These are phyloP conservation scores for Globisporangium perplexum DNA, from an alignment of 352 stramenopile species.

Conservation along the genomic window DNA sequence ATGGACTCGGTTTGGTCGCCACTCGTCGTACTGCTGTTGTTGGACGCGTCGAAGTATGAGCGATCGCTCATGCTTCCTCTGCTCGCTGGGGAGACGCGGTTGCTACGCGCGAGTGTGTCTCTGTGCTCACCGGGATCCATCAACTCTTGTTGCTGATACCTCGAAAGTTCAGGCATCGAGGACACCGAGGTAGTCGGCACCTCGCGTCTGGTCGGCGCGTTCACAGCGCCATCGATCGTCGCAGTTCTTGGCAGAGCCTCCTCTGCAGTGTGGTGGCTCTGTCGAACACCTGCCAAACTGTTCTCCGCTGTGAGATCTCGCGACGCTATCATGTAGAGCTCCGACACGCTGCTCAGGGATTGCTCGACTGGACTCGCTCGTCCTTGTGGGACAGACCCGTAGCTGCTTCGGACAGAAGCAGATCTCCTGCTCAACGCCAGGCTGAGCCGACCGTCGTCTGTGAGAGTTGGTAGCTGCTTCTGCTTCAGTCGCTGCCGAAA, in stretches of 20 bases:
- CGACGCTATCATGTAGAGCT: slow-evolving; percentile 29
- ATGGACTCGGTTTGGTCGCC: background rate
- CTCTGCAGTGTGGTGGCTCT: background rate
- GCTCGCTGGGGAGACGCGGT: background rate
- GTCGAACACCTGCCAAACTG: background rate
- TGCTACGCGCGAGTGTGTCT: background rate
- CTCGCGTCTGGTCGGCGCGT: background rate
- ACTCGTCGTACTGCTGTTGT: background rate
- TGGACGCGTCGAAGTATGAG: slow-evolving; percentile 17
- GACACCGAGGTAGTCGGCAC: background rate
- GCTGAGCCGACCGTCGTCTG: slow-evolving; percentile 26
- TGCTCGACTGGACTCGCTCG: slow-evolving; percentile 13
- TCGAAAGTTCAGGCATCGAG: background rate
- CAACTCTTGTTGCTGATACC: background rate
- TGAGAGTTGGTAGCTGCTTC: slow-evolving; percentile 29
- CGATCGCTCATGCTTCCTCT: slow-evolving; percentile 34
- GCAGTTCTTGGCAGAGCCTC: background rate
- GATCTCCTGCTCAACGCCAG: slow-evolving; percentile 1
- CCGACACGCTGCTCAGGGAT: slow-evolving; percentile 32
- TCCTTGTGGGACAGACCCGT: background rate
- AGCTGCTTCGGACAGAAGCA: slow-evolving; percentile 1
- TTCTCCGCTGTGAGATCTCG: slow-evolving; percentile 1
- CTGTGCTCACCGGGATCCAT: background rate
- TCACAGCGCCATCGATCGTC: background rate
- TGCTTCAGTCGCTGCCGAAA: slow-evolving; percentile 30